A percentile compares a stretch with the other conserved stretches of the same genome.
Evolutionary conservation across 2,329 filamentous ascomycete genomes (phyloP).

Genomic region (Exophiala aquamarina): DNA sequence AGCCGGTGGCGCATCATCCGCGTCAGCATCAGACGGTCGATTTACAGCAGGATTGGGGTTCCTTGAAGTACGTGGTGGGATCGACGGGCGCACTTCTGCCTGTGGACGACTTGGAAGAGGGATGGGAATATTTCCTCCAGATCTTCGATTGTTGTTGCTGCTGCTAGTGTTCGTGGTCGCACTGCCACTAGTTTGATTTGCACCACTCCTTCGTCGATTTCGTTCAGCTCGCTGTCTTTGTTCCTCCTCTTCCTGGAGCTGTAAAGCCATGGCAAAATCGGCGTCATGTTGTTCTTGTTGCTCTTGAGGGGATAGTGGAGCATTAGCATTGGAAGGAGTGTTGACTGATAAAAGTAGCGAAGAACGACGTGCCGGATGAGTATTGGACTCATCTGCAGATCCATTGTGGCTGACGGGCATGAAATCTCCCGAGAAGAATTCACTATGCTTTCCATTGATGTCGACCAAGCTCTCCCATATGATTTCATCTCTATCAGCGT

Average conservation of each 20-base stretch:
- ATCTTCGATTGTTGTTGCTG: conserved; percentile 24
- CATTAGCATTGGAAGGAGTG: conserved; percentile 6
- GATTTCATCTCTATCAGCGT: conserved; percentile 81
- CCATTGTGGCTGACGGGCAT: conserved; percentile 67
- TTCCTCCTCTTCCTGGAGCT: conserved; percentile 93
- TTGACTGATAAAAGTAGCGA: conserved; percentile 19
- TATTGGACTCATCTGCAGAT: conserved; percentile 10
- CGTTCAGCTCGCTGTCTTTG: conserved; percentile 25
- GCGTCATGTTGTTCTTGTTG: conserved; percentile 69
- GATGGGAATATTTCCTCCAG: conserved; percentile 17
- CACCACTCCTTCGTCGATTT: conserved; percentile 20
- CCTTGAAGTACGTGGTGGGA: conserved; percentile 43
- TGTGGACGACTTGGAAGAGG: conserved; percentile 15
- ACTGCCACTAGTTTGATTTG: conserved; percentile 15
- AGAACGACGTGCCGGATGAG: conserved; percentile 19
- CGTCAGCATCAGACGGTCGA: conserved; percentile 36
- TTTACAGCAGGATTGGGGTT: conserved; percentile 23
- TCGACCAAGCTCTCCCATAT: conserved; percentile 95
- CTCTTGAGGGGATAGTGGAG: conserved; percentile 43
- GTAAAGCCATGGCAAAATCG: conserved; percentile 82
- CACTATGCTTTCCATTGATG: conserved; percentile 76
- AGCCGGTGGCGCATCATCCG: conserved; percentile 58
- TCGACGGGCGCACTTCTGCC: conserved; percentile 41
- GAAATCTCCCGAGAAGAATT: conserved; percentile 90
- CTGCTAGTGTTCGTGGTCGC: conserved; percentile 1